phyloP scores from a whole-genome alignment of 2,329 filamentous ascomycete species.

The Fusarium odoratissimum region DNA sequence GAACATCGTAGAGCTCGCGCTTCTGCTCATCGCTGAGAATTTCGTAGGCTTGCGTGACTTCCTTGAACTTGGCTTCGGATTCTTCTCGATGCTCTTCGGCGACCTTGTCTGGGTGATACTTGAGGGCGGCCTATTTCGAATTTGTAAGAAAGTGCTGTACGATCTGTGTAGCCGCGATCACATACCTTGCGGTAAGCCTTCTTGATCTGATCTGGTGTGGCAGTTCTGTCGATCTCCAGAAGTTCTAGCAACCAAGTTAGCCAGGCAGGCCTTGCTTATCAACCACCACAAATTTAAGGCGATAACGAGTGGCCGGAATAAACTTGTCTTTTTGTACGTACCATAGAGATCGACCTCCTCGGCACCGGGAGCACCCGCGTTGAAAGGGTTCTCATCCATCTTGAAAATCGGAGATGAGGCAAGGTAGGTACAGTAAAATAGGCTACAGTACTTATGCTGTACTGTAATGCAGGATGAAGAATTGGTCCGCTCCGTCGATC shows the following conservation, averaged over 20 bases:
- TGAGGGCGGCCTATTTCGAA: conserved; percentile 76
- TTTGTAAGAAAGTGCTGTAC: conserved; percentile 21
- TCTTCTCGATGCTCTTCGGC: conserved; percentile 84
- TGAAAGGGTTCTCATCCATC: conserved; percentile 43
- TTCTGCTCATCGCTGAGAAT: conserved; percentile 97
- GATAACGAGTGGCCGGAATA: background rate
- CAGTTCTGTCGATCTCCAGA: conserved; percentile 78
- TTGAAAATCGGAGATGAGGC: conserved; percentile 14
- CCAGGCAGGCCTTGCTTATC: conserved; percentile 1
- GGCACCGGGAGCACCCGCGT: conserved; percentile 43
- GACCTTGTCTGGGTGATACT: conserved; percentile 96
- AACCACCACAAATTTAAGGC: conserved; percentile 7
- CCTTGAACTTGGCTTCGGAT: conserved; percentile 93
- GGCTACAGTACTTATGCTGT: conserved; percentile 12
- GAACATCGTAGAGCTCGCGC: conserved; percentile 88
- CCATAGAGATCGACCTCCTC: conserved; percentile 72
- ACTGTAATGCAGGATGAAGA: conserved; percentile 47
- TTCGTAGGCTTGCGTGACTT: conserved; percentile 93
- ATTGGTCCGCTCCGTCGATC: conserved; percentile 39
- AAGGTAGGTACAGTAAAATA: conserved; percentile 6
- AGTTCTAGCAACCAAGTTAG: conserved; percentile 67
- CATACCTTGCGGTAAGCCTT: conserved; percentile 94
- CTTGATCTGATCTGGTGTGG: conserved; percentile 85
- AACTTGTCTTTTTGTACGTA: conserved; percentile 49
- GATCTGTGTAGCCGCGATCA: conserved; percentile 17